Conservation (phyloP, 2,329 filamentous ascomycete species). For the Fusarium incarnatum region DNA sequence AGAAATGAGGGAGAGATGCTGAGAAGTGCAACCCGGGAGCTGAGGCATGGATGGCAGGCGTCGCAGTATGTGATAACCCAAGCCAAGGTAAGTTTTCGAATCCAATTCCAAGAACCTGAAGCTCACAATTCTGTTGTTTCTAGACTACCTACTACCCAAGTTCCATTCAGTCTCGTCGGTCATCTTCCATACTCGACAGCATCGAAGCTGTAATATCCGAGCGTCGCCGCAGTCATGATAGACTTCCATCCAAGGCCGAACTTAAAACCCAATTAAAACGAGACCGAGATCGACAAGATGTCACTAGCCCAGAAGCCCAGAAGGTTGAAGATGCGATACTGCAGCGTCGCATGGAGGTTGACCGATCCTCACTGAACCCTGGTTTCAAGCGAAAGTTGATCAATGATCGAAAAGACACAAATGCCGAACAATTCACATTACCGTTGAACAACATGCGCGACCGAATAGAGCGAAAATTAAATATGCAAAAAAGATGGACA, state of each 20-base stretch:
- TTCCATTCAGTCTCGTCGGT: conserved; percentile 8
- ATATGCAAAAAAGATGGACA: conserved; percentile 38
- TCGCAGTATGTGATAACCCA: conserved; percentile 38
- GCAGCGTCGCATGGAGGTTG: neutral
- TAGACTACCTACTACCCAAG: conserved; percentile 16
- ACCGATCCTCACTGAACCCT: neutral
- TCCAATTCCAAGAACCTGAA: neutral
- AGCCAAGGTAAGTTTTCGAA: conserved; percentile 39
- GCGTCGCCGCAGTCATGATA: conserved; percentile 5
- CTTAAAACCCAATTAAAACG: neutral
- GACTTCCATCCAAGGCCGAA: neutral
- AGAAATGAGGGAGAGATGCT: conserved; percentile 54
- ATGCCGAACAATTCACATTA: neutral
- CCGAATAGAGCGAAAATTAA: conserved; percentile 37
- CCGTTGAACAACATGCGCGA: neutral
- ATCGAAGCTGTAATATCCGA: conserved; percentile 20
- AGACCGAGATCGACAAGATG: neutral
- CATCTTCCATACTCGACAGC: conserved; percentile 15
- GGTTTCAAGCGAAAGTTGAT: neutral
- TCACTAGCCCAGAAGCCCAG: neutral
- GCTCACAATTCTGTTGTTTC: conserved; percentile 23
- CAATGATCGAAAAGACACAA: neutral
- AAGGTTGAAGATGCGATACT: neutral
- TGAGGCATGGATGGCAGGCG: conserved; percentile 47
- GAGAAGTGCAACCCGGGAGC: conserved; percentile 50